phyloP scores from a whole-genome alignment of 495 filamentous ascomycete species.

The Penicillium malachiteum region DNA sequence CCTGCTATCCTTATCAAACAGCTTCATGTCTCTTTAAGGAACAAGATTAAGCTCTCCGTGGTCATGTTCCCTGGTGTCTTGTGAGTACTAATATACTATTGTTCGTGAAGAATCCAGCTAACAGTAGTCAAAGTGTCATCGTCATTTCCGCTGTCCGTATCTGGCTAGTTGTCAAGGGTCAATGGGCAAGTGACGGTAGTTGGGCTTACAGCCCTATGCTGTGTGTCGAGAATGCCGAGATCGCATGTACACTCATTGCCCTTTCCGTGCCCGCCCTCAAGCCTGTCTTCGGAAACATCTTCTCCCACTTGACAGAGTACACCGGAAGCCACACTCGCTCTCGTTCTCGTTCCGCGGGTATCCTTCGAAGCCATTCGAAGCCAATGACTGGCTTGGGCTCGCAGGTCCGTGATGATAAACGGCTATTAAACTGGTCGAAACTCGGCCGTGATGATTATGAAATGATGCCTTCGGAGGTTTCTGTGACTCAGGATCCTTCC shows the following conservation, averaged over 20 bases:
- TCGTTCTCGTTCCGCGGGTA: conserved; percentile 8
- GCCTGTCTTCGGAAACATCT: conserved; percentile 37
- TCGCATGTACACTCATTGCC: conserved; percentile 44
- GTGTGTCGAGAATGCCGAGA: conserved; percentile 43
- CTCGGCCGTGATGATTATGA: conserved; percentile 26
- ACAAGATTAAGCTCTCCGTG: conserved; percentile 38
- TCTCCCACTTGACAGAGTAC: conserved; percentile 26
- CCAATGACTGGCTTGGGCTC: conserved; percentile 16
- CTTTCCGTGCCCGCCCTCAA: conserved; percentile 47
- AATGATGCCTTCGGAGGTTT: conserved; percentile 31
- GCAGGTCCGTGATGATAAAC: conserved; percentile 21
- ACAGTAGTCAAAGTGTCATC: conserved; percentile 31
- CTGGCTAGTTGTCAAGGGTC: conserved; percentile 40
- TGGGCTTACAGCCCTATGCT: conserved; percentile 49
- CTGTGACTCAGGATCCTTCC: conserved; percentile 13
- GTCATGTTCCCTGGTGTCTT: conserved; percentile 47
- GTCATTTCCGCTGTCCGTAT: conserved; percentile 42
- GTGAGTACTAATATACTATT: conserved; percentile 22
- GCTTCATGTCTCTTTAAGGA: conserved; percentile 31
- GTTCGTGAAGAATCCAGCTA: neutral
- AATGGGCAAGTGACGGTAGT: conserved; percentile 39
- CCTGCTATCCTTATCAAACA: conserved; percentile 40
- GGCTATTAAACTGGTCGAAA: conserved; percentile 26
- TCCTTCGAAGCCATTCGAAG: conserved; percentile 19
- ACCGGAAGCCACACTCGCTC: conserved; percentile 26